A percentile compares a stretch with the other conserved stretches of the same genome.
phyloP scores from a whole-genome alignment of 192 early-diverging fungal species.

The Gamsiella multidivaricata region DNA sequence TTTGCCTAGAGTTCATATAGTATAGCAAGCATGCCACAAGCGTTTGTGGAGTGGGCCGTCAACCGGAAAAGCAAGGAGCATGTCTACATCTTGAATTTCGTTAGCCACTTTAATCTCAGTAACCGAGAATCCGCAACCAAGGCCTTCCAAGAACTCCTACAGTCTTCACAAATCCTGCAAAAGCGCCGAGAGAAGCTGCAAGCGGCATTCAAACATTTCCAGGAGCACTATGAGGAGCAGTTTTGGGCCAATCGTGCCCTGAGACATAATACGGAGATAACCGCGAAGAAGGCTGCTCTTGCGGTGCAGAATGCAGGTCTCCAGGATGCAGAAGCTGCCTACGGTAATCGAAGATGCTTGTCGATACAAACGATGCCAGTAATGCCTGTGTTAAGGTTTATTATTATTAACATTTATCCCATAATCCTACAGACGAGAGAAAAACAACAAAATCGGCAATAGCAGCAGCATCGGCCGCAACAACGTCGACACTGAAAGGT shows the following conservation, averaged over 20 bases:
- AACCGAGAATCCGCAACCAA: neutral
- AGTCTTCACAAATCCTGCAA: too few relatives aligned
- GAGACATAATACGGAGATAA: neutral
- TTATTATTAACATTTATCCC: neutral
- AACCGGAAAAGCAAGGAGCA: neutral
- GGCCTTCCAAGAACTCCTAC: too few relatives aligned
- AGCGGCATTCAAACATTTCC: neutral
- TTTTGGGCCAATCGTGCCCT: neutral
- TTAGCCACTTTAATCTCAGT: neutral
- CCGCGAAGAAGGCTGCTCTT: neutral
- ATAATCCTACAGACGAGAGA: neutral
- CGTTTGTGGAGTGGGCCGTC: neutral
- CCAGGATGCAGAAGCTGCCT: neutral
- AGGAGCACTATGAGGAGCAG: slow-evolving; percentile 1
- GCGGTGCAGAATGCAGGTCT: slow-evolving; percentile 5
- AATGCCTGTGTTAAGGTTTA: neutral
- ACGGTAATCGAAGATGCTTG: neutral
- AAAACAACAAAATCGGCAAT: neutral
- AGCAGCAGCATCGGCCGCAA: neutral
- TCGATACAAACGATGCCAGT: neutral
- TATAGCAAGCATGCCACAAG: too few relatives aligned
- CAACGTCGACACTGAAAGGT: neutral
- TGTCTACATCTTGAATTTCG: neutral
- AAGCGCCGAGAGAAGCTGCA: neutral
- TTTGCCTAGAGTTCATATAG: too few relatives aligned